phyloP scores from a whole-genome alignment of 495 filamentous ascomycete genomes.

The Aspergillus indologenus region DNA sequence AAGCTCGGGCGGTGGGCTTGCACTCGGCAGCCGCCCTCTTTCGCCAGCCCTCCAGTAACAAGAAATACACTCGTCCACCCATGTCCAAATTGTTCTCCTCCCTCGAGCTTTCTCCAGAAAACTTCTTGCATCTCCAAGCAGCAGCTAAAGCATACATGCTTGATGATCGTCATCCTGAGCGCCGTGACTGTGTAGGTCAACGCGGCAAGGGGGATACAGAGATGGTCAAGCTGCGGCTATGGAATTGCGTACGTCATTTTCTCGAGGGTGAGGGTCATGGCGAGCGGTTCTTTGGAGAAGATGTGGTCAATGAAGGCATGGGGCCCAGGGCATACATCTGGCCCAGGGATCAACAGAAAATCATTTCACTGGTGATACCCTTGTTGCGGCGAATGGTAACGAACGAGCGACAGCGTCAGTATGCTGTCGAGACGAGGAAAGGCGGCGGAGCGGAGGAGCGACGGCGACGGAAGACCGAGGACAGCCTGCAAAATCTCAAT shows the following conservation, averaged over 20 bases:
- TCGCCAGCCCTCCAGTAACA: conserved; percentile 49
- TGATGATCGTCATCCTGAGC: conserved; percentile 52
- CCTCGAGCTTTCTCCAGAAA: conserved; percentile 55
- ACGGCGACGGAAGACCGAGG: conserved; percentile 43
- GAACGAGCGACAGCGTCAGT: conserved; percentile 61
- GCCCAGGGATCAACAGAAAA: conserved; percentile 55
- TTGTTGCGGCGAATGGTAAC: conserved; percentile 61
- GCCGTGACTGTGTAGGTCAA: conserved; percentile 57
- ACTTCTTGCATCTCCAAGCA: conserved; percentile 57
- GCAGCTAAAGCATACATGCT: conserved; percentile 62
- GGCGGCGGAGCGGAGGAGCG: conserved; percentile 42
- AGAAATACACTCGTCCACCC: conserved; percentile 59
- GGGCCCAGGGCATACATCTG: conserved; percentile 47
- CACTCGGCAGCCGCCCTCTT: conserved; percentile 60
- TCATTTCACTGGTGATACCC: conserved; percentile 57
- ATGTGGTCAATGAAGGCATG: conserved; percentile 43
- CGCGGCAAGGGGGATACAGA: conserved; percentile 58
- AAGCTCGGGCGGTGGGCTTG: conserved; percentile 51
- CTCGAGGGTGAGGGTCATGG: conserved; percentile 54
- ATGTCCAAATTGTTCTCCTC: conserved; percentile 61
- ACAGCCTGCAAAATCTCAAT: conserved; percentile 31
- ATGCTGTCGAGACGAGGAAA: conserved; percentile 57
- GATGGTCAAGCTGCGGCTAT: conserved; percentile 59
- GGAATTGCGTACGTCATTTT: conserved; percentile 58
- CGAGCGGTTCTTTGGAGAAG: conserved; percentile 53